A percentile compares a stretch with the other conserved stretches of the same genome.
Conservation (phyloP, 805 yeast species). For the Ogataea paradorogensis region DNA sequence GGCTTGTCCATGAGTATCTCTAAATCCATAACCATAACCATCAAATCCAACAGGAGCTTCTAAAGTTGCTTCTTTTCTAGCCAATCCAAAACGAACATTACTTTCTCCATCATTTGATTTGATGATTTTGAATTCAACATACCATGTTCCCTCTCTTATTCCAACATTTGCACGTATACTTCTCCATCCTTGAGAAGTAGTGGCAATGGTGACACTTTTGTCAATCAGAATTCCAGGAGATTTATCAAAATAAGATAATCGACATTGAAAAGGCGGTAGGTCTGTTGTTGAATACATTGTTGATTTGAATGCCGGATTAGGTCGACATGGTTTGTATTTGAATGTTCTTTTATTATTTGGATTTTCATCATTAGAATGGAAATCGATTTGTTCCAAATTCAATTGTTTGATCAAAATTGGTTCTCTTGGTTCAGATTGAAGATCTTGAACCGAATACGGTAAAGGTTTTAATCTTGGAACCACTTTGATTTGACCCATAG, state of each 20-base stretch:
- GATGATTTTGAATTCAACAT: slow-evolving; percentile 67
- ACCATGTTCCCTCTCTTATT: slow-evolving; percentile 74
- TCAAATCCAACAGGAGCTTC: slow-evolving; percentile 97
- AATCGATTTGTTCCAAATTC: slow-evolving; percentile 19
- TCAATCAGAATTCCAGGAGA: slow-evolving; percentile 52
- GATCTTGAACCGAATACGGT: slow-evolving; percentile 32
- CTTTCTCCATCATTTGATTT: slow-evolving; percentile 27
- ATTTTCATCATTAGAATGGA: slow-evolving; percentile 62
- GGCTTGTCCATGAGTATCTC: slow-evolving; percentile 74
- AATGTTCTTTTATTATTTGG: slow-evolving; percentile 80
- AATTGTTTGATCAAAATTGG: slow-evolving; percentile 22
- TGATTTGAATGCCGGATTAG: slow-evolving; percentile 57
- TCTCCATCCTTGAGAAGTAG: slow-evolving; percentile 75
- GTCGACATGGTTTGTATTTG: slow-evolving; percentile 75
- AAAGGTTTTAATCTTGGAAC: slow-evolving; percentile 35
- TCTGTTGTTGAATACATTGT: slow-evolving; percentile 71
- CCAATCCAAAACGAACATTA: slow-evolving; percentile 78
- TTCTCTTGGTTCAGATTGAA: slow-evolving; percentile 19
- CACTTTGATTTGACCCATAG: slow-evolving; percentile 6
- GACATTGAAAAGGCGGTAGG: slow-evolving; percentile 57
- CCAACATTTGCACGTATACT: slow-evolving; percentile 72
- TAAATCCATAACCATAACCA: slow-evolving; percentile 86
- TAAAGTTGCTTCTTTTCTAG: slow-evolving; percentile 79
- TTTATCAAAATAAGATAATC: slow-evolving; percentile 67
- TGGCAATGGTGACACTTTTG: slow-evolving; percentile 41